Evolutionary conservation across 345 rosid species (phyloP), one percentile per base, ranked within the genome.

Genomic region (Salix udensis): DNA sequence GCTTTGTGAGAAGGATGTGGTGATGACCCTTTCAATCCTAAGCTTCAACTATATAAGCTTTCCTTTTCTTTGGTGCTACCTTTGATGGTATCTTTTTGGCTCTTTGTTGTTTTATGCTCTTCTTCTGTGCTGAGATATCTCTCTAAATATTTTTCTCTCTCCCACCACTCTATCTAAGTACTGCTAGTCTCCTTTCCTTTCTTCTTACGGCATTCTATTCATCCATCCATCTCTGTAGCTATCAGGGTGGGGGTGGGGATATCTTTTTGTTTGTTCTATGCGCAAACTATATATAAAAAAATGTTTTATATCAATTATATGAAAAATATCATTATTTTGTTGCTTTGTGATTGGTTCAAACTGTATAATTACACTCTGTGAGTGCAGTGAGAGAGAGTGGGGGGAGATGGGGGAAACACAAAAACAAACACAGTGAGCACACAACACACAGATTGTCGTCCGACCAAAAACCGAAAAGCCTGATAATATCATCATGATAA

Each of bases 401-500:
- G 23, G 11, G 70, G 71, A 34, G 73, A 78, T 77, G 85, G 87
- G 85, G 87, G 88, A 86, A 84, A 88, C 85, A 81, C 83, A 84
- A 83, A 79, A 85, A 84, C 86, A 84, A 79, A 87, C 80, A 89
- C 86, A 85, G 85, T 85, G 88, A 89, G 82, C 85, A 85, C 90
- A 84, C 88, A 85, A 87, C 88, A 81, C 96, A 86, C 91, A 89
- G 82, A 87, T 91, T 89, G 97, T 91, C 97, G 97, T 89, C 94
- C 93, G 93, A 95, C 97, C 97, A 89, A 88, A 89, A 84, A 78
- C 91, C 87, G 80, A 87, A 82, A 89, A 86, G 89, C 84, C 88
- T 88, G 90, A 76, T 84, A 79, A 79, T 62, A 83, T 87, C 89
- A 88, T 88, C 89, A 92, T 92, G 91, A 88, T 91, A 87, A 86